Base-by-base conservation (phyloP, 1,284 basidiomycete species). In the Cystobasidium sp. region DNA sequence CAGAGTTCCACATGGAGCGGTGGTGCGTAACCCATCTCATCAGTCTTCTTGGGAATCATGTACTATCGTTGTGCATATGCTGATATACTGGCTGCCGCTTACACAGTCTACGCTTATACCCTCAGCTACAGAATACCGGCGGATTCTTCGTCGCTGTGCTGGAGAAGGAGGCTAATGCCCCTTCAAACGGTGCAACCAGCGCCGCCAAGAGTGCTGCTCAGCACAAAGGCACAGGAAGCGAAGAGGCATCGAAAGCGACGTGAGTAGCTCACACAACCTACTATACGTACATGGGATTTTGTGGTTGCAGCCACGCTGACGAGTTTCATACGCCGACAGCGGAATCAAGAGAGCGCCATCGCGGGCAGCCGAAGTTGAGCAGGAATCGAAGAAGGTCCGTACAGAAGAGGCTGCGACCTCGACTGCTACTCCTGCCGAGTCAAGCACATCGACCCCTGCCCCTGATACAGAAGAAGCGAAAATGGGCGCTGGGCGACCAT, bases 101-200 rank as follows among this genome's bases (percentile, higher is more conserved):
- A 18, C 31, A 6, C 75, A 94, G 93, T 78, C 84, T 97, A 81
- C 87, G 95, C 58, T 88, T 97, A 76, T 93, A 97, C 80, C 95
- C 97, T 3, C 95, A 99, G 82, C 84, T 97, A 55, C 96, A 99
- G 84, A 92, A 99, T 82, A 94, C 95, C 0, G 97, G 97, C 12
- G 97, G 94, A 0, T 99, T 99, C 85, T 99, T 97, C 80, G 90
- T 99, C 37, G 93, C 94, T 18, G 90, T 97, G 0, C 84, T 99
- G 46, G 88, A 94, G 79, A 87, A 86, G 79, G 79, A 79, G 58
- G 77, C 37, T 18, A 73, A 65, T 53, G 14, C 58, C 0, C 14
- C 44, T 18, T 16, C 51, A 9, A 55, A 14, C 41, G 59, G 43
- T 41, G 52, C 16, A 6, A 47, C 20, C n/a, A 47, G 22, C 43